Conservation (phyloP, 176 grass and related monocot species). For the Areca catechu region DNA sequence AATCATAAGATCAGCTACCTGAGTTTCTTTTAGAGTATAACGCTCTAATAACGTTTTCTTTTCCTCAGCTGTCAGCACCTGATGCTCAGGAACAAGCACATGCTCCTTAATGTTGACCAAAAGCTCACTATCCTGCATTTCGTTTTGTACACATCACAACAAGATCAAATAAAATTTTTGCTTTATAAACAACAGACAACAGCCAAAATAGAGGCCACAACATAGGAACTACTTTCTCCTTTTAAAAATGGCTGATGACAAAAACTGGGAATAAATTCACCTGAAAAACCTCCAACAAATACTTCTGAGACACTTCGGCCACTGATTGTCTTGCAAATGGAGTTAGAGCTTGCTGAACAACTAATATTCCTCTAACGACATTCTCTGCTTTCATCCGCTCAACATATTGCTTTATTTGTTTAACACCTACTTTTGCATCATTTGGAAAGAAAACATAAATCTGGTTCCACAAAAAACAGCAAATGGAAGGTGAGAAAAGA, state of each 20-base stretch:
- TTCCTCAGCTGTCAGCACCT: constrained; percentile 38
- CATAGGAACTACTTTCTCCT: too few species aligned
- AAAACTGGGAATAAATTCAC: constrained; percentile 11
- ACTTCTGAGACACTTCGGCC: constrained; percentile 39
- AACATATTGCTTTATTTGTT: constrained; percentile 64
- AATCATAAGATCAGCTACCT: constrained; percentile 36
- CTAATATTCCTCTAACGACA: constrained; percentile 48
- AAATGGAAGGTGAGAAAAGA: not conserved
- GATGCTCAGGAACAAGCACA: constrained; percentile 61
- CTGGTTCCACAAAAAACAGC: constrained; percentile 9
- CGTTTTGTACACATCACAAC: too few species aligned
- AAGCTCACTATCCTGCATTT: constrained; percentile 65
- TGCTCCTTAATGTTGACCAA: constrained; percentile 90
- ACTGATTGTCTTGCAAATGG: constrained; percentile 49
- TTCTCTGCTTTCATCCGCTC: constrained; percentile 75
- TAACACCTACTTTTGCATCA: constrained; percentile 60
- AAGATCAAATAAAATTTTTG: too few species aligned
- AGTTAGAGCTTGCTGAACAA: constrained; percentile 63
- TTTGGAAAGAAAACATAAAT: constrained; percentile 71
- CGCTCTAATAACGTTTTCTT: constrained; percentile 67
- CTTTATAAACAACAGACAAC: too few species aligned
- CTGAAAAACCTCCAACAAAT: constrained; percentile 70
- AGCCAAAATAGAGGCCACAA: too few species aligned
- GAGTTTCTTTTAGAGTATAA: constrained; percentile 91
- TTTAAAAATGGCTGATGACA: too few species aligned